Percentiles rank a stretch among this genome's conserved stretches.
Conservation (phyloP, 495 filamentous ascomycete species). For the Trichocladium antarcticum region DNA sequence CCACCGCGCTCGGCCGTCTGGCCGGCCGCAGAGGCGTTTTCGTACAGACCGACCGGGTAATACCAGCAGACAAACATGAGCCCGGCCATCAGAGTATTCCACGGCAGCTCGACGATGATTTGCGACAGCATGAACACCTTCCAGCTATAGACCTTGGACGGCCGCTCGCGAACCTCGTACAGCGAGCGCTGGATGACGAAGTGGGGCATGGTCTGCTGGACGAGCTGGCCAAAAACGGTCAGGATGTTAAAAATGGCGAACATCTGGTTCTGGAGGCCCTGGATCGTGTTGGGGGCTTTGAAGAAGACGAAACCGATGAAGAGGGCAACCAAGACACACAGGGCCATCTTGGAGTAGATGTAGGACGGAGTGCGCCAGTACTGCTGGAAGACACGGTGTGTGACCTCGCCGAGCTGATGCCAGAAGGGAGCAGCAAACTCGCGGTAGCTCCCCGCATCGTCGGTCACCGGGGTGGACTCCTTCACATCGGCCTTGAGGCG, state of each 20-base stretch:
- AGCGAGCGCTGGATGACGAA: conserved; percentile 67
- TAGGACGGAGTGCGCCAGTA: conserved; percentile 86
- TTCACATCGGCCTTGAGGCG: conserved; percentile 52
- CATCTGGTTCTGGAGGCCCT: conserved; percentile 81
- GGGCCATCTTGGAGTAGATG: conserved; percentile 58
- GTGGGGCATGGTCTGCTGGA: conserved; percentile 77
- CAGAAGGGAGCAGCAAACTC: conserved; percentile 48
- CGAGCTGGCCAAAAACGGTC: conserved; percentile 62
- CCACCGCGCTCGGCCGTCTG: conserved; percentile 48
- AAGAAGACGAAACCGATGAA: conserved; percentile 90
- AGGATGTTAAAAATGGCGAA: conserved; percentile 78
- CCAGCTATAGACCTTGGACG: conserved; percentile 75
- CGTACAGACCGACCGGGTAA: conserved; percentile 67
- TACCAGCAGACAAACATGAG: conserved; percentile 69
- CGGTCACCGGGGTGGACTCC: conserved; percentile 26
- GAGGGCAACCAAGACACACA: conserved; percentile 50
- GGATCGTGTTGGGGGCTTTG: conserved; percentile 53
- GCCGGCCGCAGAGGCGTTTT: conserved; percentile 51
- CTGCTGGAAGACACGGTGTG: conserved; percentile 65
- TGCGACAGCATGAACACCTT: conserved; percentile 70
- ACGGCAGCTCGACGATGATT: conserved; percentile 64
- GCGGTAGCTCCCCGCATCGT: conserved; percentile 32
- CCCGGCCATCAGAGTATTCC: conserved; percentile 58
- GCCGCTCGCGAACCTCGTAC: conserved; percentile 79
- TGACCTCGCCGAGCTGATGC: conserved; percentile 44